Evolutionary conservation across 176 grass and related monocot genomes (phyloP).

Genomic region (Triticum timopheevii): DNA sequence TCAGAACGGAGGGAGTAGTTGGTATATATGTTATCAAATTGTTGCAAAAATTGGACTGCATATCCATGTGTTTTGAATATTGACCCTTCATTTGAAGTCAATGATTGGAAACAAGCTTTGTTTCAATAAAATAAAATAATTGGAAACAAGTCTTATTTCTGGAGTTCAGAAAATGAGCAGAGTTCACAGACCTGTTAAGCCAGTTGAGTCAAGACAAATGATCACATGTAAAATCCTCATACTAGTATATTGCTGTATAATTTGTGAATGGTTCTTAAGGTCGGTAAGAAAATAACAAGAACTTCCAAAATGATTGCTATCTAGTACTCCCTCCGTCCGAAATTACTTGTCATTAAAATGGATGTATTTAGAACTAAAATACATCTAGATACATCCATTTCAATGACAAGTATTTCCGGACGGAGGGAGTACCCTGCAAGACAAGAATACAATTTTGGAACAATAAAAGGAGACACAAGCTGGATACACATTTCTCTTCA

Average conservation of each 20-base stretch:
- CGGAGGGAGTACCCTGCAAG: not conserved
- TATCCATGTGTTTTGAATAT: not conserved
- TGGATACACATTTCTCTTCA: not conserved
- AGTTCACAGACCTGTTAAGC: not conserved
- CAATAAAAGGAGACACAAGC: not conserved
- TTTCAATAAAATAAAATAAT: not conserved
- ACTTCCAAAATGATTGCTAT: not conserved
- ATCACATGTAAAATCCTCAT: not conserved
- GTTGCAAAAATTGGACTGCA: not conserved
- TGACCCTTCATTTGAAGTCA: not conserved
- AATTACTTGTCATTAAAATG: too few relatives aligned
- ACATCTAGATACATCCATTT: too few relatives aligned
- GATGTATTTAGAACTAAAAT: too few relatives aligned
- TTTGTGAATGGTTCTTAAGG: not conserved
- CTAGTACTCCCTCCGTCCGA: not conserved
- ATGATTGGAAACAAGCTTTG: not conserved
- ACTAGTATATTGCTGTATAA: not conserved
- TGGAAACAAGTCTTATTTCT: not conserved
- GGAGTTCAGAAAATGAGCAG: not conserved
- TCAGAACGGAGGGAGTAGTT: too few relatives aligned
- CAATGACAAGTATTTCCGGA: too few relatives aligned
- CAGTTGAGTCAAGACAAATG: not conserved
- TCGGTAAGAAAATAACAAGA: not conserved
- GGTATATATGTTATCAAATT: not conserved
- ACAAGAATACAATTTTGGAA: not conserved